Conservation (phyloP, 805 yeast genomes). For the Suhomyces faveliae region DNA sequence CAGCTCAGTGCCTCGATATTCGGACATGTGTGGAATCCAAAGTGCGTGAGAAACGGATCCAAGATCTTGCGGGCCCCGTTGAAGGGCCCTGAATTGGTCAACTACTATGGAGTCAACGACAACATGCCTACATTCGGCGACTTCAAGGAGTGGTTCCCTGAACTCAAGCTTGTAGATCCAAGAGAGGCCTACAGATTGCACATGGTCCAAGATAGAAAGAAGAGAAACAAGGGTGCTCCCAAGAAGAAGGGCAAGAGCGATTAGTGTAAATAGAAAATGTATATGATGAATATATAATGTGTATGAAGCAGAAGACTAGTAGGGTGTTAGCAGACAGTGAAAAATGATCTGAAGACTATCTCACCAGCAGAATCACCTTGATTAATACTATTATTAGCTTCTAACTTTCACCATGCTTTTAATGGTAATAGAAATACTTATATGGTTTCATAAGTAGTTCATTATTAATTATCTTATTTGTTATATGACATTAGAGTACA, state of each 20-base stretch:
- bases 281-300: not conserved
- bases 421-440: no score
- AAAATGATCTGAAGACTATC: no score
- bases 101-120: constrained; percentile 69
- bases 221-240: constrained; percentile 90
- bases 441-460: no score
- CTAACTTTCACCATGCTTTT: no score
- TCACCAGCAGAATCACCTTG: no score
- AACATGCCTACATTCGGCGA: constrained; percentile 64
- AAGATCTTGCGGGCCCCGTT: constrained; percentile 66
- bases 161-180: constrained; percentile 56
- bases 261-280: not conserved
- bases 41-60: constrained; percentile 64
- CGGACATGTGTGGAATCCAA: constrained; percentile 70
- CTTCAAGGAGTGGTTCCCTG: constrained; percentile 53
- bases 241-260: constrained; percentile 51
- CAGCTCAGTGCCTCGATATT: constrained; percentile 65
- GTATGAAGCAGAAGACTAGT: no score
- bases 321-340: no score
- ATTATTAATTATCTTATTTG: no score
- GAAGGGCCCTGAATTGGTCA: constrained; percentile 67
- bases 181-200: constrained; percentile 67
- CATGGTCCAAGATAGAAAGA: constrained; percentile 63
- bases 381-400: no score
- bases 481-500: no score